Base-by-base conservation (phyloP, 768 basidiomycete genomes). In the Lactifluus subvellereus region DNA sequence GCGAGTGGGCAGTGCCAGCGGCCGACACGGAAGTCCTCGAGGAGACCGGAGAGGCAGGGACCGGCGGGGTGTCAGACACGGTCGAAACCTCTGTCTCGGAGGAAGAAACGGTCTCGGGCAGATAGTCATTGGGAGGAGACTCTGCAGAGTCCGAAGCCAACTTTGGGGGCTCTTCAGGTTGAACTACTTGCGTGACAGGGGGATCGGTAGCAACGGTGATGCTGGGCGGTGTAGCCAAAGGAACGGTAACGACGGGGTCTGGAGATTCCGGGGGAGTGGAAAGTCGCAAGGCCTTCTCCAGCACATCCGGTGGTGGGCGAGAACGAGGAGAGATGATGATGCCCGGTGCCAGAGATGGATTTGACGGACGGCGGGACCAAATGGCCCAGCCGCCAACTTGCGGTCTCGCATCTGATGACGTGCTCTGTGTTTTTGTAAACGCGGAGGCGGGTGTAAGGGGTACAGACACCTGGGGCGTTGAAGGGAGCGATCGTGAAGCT, bases 261-360 rank as follows among this genome's bases (percentile, higher is more conserved):
- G 72, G 72, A 1, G 70, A 70, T 55, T 69, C 57, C 37, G 71
- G 74, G 13, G 87, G 87, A 1, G 81, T 84, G 11, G 77, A 74
- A 1, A 81, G 66, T 22, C 78, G 75, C 22, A 85, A 68, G n/a
- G 88, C 88, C 18, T 76, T 75, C 48, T 80, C 76, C 0, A 88
- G 70, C 22, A 90, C 74, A 57, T 83, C 74, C 2, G 75, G 76
- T 33, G 89, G 88, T 4, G 89, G 89, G 42, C 78, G 76, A 3
- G 87, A 85, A 22, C 69, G 73, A 0, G 84, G 79, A 1, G 88
- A 88, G 32, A 91, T 86, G 66, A 90, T 88, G 61, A 90, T 82
- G 4, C 84, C 82, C 1, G 87, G 87, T 0, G 88, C 89, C 50
- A 74, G 71, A 3, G 80, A 75, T 0, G 89, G 89, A 70, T 89